Evolutionary conservation across 1,139 yeast species (phyloP), one percentile per base, ranked within the genome.

Genomic region (Suhomyces chickasaworum): DNA sequence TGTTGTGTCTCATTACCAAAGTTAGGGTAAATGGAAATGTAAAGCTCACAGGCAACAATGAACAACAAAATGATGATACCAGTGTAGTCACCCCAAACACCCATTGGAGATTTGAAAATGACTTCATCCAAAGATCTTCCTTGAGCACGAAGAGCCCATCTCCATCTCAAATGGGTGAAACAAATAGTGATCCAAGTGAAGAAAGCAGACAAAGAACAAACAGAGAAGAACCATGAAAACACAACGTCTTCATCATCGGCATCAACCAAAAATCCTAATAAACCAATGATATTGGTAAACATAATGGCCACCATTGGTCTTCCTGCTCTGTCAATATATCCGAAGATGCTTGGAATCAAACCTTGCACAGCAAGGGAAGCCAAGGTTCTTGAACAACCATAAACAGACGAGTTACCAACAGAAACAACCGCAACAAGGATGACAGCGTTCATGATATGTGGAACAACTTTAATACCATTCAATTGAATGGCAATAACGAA

Each of bases 221-320:
- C 62, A 22, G 87, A 79, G 56, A 83, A 79, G 50, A 84, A 71
- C 89, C 89, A 84, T 12, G 78, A 70, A 71, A 84, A 84, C 2
- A 84, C 77, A 2, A 66, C 62, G 10, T 59, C 65, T 55, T 83
- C 75, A 38, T 81, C 73, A 27, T 70, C 65, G 46, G 72, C 65
- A 4, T 76, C 72, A 16, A 83, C 84, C 47, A 84, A 73, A 67
- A 84, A 86, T 46, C 88, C 83, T 44, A 86, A 67, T 45, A 78
- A 66, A 0, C 89, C 91, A 52, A 86, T 70, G 1, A 71, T 53
- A 42, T 77, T 68, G 39, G 83, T 78, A 46, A 80, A 64, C 46
- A 68, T 45, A 48, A 80, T 73, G 15, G 85, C 78, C 36, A 74
- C 71, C 56, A 81, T 59, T 33, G 86, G 87, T 58, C 86, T 65